Percentiles rank a stretch among this genome's conserved stretches.
phyloP scores from a whole-genome alignment of 345 rosid species.

The Alliaria petiolata region DNA sequence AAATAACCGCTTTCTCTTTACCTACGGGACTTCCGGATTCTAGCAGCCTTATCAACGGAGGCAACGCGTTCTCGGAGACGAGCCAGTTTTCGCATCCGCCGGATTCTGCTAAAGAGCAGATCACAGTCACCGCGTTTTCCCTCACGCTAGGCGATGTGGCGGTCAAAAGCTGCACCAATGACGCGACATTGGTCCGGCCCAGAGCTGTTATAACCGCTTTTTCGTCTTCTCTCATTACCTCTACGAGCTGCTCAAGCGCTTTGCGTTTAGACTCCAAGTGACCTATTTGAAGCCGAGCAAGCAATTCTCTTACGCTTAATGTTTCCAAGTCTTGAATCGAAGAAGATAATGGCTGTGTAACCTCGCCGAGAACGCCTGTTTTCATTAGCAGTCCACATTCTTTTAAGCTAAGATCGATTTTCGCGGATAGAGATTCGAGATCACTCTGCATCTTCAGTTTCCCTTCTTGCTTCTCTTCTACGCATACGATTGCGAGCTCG shows the following conservation, averaged over 20 bases:
- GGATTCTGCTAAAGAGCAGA: conserved; percentile 76
- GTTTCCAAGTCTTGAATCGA: conserved; percentile 44
- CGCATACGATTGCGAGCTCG: conserved; percentile 53
- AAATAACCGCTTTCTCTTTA: conserved; percentile 77
- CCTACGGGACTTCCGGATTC: conserved; percentile 72
- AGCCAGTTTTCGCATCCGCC: conserved; percentile 85
- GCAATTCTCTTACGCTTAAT: conserved; percentile 59
- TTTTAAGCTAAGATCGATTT: conserved; percentile 70
- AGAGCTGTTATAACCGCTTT: conserved; percentile 53
- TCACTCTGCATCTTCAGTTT: conserved; percentile 93
- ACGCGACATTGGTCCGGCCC: conserved; percentile 65
- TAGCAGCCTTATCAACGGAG: conserved; percentile 76
- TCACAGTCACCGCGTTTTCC: conserved; percentile 65
- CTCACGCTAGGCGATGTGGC: conserved; percentile 73
- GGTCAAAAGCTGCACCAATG: conserved; percentile 66
- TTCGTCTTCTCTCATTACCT: conserved; percentile 86
- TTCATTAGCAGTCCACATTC: conserved; percentile 87
- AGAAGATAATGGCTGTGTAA: conserved; percentile 42
- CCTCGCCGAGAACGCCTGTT: conserved; percentile 88
- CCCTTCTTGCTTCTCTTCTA: conserved; percentile 71
- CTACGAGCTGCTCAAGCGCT: conserved; percentile 71
- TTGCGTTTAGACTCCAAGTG: conserved; percentile 87
- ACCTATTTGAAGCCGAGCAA: conserved; percentile 93
- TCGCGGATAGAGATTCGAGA: conserved; percentile 79
- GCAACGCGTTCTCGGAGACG: conserved; percentile 74